Conservation (phyloP, 768 basidiomycete genomes). For the Termitomyces sp. region DNA sequence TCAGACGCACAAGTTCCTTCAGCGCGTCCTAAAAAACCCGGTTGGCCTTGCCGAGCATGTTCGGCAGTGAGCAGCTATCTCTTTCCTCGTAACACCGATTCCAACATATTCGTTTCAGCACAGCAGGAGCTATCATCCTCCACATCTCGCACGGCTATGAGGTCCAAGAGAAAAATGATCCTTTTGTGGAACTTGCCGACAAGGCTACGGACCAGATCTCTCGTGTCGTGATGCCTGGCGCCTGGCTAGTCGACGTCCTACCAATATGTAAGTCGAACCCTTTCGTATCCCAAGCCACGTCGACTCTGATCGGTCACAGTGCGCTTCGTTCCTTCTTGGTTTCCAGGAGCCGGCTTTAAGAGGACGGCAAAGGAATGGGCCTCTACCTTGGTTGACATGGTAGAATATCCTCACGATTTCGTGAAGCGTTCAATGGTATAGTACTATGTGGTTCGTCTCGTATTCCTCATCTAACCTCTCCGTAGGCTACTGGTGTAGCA, state of each 20-base stretch:
- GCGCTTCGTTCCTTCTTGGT: slow-evolving; percentile 52
- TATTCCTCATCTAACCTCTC: not conserved
- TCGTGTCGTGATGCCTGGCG: not conserved
- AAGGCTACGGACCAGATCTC: not conserved
- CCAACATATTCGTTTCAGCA: slow-evolving; percentile 21
- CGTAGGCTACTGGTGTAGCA: not conserved
- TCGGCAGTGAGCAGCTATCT: slow-evolving; percentile 31
- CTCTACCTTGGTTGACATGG: slow-evolving; percentile 45
- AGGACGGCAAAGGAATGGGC: slow-evolving; percentile 46
- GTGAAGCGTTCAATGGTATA: slow-evolving; percentile 48
- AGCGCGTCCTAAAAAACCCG: slow-evolving; percentile 40
- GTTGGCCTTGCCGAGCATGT: slow-evolving; percentile 38
- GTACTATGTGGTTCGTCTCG: not conserved
- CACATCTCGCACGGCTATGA: slow-evolving; percentile 52
- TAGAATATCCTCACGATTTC: slow-evolving; percentile 46
- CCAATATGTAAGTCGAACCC: too few relatives aligned
- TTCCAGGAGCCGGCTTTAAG: slow-evolving; percentile 58
- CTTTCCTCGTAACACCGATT: too few relatives aligned
- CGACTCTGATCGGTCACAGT: slow-evolving; percentile 27
- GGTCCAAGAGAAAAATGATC: slow-evolving; percentile 42
- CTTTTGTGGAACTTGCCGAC: slow-evolving; percentile 40
- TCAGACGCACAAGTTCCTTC: slow-evolving; percentile 42
- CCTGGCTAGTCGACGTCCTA: not conserved
- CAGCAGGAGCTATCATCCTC: slow-evolving; percentile 43
- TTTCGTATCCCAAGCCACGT: not conserved